Conservation (phyloP, 2,329 filamentous ascomycete species). For the Sporothrix protearum region DNA sequence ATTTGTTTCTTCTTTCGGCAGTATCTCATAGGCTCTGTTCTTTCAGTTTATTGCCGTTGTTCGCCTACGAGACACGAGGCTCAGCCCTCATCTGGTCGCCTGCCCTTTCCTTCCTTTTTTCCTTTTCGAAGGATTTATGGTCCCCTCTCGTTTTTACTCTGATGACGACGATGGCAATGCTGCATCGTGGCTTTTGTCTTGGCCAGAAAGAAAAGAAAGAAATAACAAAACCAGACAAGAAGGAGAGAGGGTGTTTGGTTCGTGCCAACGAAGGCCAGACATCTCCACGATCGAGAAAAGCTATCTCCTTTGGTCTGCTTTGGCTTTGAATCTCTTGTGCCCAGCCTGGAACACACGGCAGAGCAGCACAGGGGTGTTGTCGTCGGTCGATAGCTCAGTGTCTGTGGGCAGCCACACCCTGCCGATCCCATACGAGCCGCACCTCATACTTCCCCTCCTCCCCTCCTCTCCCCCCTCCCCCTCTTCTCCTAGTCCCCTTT, state of each 20-base stretch:
- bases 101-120: neutral
- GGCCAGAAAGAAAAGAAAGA: neutral
- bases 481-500: neutral
- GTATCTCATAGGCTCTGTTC: neutral
- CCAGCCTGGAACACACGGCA: neutral
- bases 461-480: too few relatives aligned
- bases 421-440: neutral
- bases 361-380: neutral
- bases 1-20: constrained; percentile 1
- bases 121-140: neutral
- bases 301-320: neutral
- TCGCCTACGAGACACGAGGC: neutral
- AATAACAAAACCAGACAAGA: neutral
- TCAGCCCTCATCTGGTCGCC: neutral
- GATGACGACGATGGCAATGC: neutral
- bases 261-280: neutral
- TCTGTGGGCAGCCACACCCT: neutral
- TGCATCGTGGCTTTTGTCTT: neutral
- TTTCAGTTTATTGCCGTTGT: neutral
- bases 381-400: neutral
- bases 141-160: neutral
- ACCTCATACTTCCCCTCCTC: neutral
- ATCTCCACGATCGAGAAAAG: neutral
- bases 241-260: neutral
- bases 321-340: neutral